Percentiles rank a stretch among this genome's conserved stretches.
Conservation (phyloP, 2,329 filamentous ascomycete genomes). For the Colletotrichum acutatum region DNA sequence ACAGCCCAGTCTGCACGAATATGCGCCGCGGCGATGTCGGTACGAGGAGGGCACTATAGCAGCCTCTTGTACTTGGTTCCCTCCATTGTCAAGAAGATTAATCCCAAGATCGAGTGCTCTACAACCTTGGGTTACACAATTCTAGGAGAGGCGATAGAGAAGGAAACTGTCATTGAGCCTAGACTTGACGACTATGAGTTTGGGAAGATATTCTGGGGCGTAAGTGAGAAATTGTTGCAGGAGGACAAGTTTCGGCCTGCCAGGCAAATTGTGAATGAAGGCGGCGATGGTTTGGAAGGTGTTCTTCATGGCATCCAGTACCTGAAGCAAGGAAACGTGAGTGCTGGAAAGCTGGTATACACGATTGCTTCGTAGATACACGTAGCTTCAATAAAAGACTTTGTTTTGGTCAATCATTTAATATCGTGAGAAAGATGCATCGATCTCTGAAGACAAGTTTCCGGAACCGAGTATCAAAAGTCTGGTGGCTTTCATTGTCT, state of each 20-base stretch:
- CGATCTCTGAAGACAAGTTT: too few relatives aligned
- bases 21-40: slow-evolving; percentile 45
- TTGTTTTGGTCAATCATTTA: background rate
- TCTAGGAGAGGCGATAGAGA: slow-evolving; percentile 48
- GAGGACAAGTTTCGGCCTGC: slow-evolving; percentile 49
- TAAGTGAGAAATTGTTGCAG: slow-evolving; percentile 47
- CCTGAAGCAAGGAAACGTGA: slow-evolving; percentile 45
- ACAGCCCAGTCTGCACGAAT: slow-evolving; percentile 41
- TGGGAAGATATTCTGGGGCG: slow-evolving; percentile 49
- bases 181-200: slow-evolving; percentile 47
- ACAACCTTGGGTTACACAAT: slow-evolving; percentile 53
- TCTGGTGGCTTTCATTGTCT: background rate
- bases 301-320: slow-evolving; percentile 40
- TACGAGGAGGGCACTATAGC: slow-evolving; percentile 48
- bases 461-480: too few relatives aligned
- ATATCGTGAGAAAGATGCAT: background rate
- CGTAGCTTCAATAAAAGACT: background rate
- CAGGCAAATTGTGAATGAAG: slow-evolving; percentile 43
- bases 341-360: slow-evolving; percentile 58
- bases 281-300: slow-evolving; percentile 45
- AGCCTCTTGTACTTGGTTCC: slow-evolving; percentile 51
- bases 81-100: slow-evolving; percentile 48
- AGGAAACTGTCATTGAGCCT: slow-evolving; percentile 38
- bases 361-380: slow-evolving; percentile 42
- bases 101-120: slow-evolving; percentile 46